phyloP scores from a whole-genome alignment of 495 filamentous ascomycete species.

The Bacidia rubella region DNA sequence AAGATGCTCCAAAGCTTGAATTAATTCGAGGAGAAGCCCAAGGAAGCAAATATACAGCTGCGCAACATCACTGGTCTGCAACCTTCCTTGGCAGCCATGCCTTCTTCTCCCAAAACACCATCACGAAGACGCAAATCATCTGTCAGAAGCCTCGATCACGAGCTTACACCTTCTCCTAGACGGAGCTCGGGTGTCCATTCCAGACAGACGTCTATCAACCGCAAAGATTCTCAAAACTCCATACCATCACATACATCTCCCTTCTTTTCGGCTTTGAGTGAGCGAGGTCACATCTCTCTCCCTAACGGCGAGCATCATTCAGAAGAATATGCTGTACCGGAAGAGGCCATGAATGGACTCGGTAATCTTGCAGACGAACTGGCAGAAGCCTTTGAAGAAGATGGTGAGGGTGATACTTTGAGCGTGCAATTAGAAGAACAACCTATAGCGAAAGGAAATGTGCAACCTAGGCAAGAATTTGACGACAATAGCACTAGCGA shows the following conservation, averaged over 20 bases:
- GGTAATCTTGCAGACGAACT: constrained; percentile 78
- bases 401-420: constrained; percentile 31
- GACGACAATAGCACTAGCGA: background rate
- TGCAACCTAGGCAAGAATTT: background rate
- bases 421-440: background rate
- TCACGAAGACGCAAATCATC: constrained; percentile 55
- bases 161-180: constrained; percentile 29
- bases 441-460: background rate
- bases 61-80: too few relatives aligned
- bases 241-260: constrained; percentile 5
- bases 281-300: background rate
- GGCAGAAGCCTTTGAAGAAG: constrained; percentile 43
- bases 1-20: too few relatives aligned
- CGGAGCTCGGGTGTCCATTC: background rate
- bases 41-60: too few relatives aligned
- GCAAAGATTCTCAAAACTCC: constrained; percentile 11
- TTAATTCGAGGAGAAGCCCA: too few relatives aligned
- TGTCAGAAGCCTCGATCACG: constrained; percentile 39
- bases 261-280: constrained; percentile 2
- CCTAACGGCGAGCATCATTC: background rate
- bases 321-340: constrained; percentile 22
- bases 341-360: constrained; percentile 40
- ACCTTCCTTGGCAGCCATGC: constrained; percentile 21
- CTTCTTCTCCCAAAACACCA: constrained; percentile 52
- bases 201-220: constrained; percentile 7